These are phyloP conservation scores for Lindgomyces ingoldianus DNA, from an alignment of 495 filamentous ascomycete species.

Conservation along the genomic window DNA sequence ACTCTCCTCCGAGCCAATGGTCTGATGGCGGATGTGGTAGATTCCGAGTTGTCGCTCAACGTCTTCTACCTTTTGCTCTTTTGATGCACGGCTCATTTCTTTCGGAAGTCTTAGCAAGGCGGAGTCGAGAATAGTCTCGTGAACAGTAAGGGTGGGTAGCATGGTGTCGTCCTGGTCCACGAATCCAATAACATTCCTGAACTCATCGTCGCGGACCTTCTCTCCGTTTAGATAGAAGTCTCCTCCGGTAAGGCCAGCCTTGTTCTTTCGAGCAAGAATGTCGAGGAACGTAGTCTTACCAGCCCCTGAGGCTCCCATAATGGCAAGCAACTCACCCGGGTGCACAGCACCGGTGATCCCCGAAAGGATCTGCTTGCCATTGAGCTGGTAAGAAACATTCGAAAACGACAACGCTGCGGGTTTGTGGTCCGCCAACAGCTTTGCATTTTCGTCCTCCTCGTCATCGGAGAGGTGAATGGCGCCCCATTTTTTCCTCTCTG, in stretches of 20 bases:
- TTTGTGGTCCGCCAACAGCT: conserved; percentile 85
- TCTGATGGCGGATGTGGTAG: conserved; percentile 82
- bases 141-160: conserved; percentile 94
- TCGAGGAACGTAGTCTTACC: conserved; percentile 98
- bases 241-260: conserved; percentile 75
- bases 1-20: conserved; percentile 97
- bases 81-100: conserved; percentile 83
- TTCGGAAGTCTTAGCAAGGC: conserved; percentile 84
- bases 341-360: conserved; percentile 80
- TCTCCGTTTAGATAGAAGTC: conserved; percentile 95
- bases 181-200: conserved; percentile 88
- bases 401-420: conserved; percentile 87
- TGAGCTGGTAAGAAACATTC: conserved; percentile 81
- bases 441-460: conserved; percentile 83
- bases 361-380: conserved; percentile 81
- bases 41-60: conserved; percentile 96
- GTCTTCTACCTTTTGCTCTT: conserved; percentile 86
- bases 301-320: conserved; percentile 97
- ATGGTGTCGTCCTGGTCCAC: conserved; percentile 99
- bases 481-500: conserved; percentile 63
- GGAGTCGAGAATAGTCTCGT: conserved; percentile 95
- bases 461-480: conserved; percentile 79
- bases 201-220: conserved; percentile 80
- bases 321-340: conserved; percentile 89
- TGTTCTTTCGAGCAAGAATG: conserved; percentile 96